phyloP scores from a whole-genome alignment of 208 protist genomes.

The Tritrichomonas foetus region DNA sequence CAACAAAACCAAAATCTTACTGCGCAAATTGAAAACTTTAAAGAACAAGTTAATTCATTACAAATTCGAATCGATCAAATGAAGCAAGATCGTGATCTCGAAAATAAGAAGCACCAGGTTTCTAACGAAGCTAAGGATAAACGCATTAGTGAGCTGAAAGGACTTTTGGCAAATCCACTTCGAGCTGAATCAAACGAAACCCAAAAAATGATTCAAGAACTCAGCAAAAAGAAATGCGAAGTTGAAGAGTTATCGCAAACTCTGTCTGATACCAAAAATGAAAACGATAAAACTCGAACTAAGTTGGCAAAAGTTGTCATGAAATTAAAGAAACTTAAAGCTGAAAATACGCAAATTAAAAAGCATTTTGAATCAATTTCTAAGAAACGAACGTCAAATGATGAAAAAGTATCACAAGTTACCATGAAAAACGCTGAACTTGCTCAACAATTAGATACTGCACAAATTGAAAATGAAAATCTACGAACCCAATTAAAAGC shows the following conservation, averaged over 20 bases:
- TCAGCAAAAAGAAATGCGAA: background rate
- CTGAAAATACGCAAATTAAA: background rate
- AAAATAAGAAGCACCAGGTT: too few species aligned
- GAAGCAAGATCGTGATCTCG: too few species aligned
- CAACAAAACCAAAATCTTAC: background rate
- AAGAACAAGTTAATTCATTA: background rate
- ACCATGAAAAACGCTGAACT: background rate
- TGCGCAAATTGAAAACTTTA: background rate
- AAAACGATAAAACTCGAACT: background rate
- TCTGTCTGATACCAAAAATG: background rate
- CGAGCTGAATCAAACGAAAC: background rate
- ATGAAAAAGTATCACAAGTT: background rate
- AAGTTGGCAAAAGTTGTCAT: background rate
- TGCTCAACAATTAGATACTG: background rate
- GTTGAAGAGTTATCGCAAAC: background rate
- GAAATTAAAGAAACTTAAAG: background rate
- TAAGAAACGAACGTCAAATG: background rate
- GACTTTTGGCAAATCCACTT: background rate
- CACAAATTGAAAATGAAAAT: background rate
- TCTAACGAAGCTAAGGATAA: background rate
- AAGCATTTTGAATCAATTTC: background rate
- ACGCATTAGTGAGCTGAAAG: background rate
- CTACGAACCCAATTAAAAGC: background rate
- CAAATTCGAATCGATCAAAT: too few species aligned
- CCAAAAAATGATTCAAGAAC: background rate